Base-by-base conservation (phyloP, 176 grass and related monocot species). In the Secale cereale region DNA sequence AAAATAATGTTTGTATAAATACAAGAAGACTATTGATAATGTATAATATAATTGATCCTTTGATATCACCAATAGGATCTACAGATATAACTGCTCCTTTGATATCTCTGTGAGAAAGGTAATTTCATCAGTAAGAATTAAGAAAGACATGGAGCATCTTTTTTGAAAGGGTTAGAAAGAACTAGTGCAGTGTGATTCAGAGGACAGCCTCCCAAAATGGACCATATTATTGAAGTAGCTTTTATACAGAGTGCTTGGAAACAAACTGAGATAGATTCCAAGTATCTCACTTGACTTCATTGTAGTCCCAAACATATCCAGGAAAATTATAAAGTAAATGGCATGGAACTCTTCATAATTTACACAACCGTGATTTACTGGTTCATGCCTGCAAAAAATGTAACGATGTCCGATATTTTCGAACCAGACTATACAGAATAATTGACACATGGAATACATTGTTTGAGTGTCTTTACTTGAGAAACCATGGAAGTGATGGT, bases 211-310 rank as follows among this genome's bases (percentile, higher is more conserved):
- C 94, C 57, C 66, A 83, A 22, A 97, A 97, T 70, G 94, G 84
- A 67, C 92, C 92, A 76, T 97, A 97, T 40, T 92, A 86, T 72
- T 92, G 88, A n/a, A 97, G 88, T 75, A 97, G 88, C 57, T 94
- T 97, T 80, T 97, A 88, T 75, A 97, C 91, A 27, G 90, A 97
- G 13, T 92, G 92, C 56, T 92, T 92, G 48, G 94, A 97, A 56
- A 94, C 88, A 76, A 84, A 97, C 86, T 97, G 19, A 97, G 90
- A 84, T 87, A 97, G 82, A 31, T 90, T 1, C 86, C 92, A 56
- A 97, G 92, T 78, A 86, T 80, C 37, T 92, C 92, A 52, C 83
- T 89, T 12, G 57, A 85, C 94, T 92, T 78, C 77, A 82, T 83
- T 25, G 19, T 13, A 80, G 19, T 54, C 43, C 39, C 7, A 73